These are phyloP conservation scores for Alternaria tenuissima DNA, from an alignment of 2,329 filamentous ascomycete genomes.

Conservation along the genomic window DNA sequence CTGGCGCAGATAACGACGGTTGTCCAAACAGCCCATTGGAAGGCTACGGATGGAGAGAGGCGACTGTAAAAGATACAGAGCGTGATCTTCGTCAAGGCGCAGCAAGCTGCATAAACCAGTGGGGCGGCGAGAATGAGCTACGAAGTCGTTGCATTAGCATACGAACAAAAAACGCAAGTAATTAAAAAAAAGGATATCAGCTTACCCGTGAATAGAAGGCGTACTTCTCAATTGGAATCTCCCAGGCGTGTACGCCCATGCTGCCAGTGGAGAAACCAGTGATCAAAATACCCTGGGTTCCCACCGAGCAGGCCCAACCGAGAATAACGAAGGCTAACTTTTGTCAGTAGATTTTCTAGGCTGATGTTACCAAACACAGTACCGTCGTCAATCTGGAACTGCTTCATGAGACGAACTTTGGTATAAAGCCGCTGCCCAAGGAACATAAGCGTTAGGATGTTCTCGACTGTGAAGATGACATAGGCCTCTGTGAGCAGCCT, in stretches of 20 bases:
- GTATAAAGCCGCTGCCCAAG: conserved; percentile 40
- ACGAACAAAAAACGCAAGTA: not conserved
- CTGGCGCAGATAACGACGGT: conserved; percentile 28
- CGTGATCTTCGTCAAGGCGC: conserved; percentile 26
- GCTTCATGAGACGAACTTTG: conserved; percentile 30
- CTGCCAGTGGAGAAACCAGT: conserved; percentile 15
- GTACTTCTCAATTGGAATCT: conserved; percentile 27
- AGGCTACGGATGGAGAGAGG: conserved; percentile 17
- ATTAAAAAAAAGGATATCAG: not conserved
- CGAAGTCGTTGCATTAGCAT: conserved; percentile 3
- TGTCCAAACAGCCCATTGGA: conserved; percentile 20
- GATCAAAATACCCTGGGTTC: conserved; percentile 17
- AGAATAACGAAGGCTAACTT: conserved; percentile 14
- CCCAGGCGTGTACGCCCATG: conserved; percentile 34
- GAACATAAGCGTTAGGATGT: conserved; percentile 29
- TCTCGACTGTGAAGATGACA: conserved; percentile 30
- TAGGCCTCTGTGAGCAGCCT: conserved; percentile 28
- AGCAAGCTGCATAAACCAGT: conserved; percentile 23
- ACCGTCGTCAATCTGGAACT: conserved; percentile 41
- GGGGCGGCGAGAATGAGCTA: conserved; percentile 27
- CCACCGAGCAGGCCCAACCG: conserved; percentile 20
- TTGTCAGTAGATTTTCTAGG: not conserved
- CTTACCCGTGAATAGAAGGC: conserved; percentile 23
- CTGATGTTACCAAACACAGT: not conserved
- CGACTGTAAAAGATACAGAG: conserved; percentile 32